Base-by-base conservation (phyloP, 495 filamentous ascomycete genomes). In the Lineolata rhizophorae region DNA sequence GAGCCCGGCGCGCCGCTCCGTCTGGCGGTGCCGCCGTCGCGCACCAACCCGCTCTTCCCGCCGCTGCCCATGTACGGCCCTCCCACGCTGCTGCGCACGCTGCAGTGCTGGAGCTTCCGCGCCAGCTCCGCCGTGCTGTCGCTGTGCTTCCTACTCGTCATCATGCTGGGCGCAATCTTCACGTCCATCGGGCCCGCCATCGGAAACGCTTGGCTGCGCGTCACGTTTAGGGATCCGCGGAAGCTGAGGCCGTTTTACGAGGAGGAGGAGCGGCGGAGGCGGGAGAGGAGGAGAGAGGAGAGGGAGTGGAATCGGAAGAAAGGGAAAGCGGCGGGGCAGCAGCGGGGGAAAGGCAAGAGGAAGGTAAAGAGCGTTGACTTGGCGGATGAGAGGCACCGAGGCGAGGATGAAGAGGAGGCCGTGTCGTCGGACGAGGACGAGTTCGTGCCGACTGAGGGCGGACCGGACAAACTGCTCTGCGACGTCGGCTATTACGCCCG, bases 401-500 rank as follows among this genome's bases (percentile, higher is more conserved):
- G 47, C 5, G 54, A 57, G 20, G 52, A 50, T 35, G 49, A 44
- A 19, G 48, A 42, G 22, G 41, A 39, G 19, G 42, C 38, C n/a
- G n/a, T n/a, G n/a, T n/a, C n/a, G n/a, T 6, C 6, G 6, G 22
- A 25, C 9, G 15, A 32, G 17, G 64, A 68, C 18, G 68, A 67
- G 22, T 84, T 65, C 43, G 51, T 64, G 12, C 75, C 79, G 0
- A 64, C 68, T 17, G 80, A 87, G 54, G 81, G 79, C 9, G 81
- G 81, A 0, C 64, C 66, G 22, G 85, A 95, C 46, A 69, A 63
- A 2, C 46, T 94, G 2, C 47, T 79, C 5, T 78, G 73, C 45
- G 76, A 93, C 49, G 67, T 84, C 6, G 63, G 64, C 3, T 90
- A 94, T 46, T 95, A 95, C 48, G 85, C 85, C 0, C 60, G 79